phyloP scores from a whole-genome alignment of 169 alveolate genomes.

The Eimeria sp. region DNA sequence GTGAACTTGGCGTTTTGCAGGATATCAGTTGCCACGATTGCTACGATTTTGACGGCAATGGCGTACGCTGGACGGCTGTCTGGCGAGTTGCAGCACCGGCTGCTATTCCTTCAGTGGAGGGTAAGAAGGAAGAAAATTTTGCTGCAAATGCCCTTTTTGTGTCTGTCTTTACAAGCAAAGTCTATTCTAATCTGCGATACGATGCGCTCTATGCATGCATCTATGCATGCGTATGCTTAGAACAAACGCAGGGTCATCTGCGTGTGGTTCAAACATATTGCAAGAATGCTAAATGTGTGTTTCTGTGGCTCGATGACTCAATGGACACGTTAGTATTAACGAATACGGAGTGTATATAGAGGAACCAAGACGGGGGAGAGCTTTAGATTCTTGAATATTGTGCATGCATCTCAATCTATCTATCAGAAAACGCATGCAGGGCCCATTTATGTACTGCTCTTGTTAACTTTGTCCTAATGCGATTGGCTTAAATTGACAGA shows the following conservation, averaged over 20 bases:
- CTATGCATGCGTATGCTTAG: not conserved
- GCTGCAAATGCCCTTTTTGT: not conserved
- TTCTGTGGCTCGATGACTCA: not conserved
- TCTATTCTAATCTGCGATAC: not conserved
- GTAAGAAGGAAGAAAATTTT: not conserved
- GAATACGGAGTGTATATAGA: not conserved
- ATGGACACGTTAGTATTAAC: not conserved
- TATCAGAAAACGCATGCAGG: not conserved
- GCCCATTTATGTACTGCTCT: not conserved
- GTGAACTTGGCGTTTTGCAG: not conserved
- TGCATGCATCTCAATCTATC: not conserved
- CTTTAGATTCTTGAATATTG: not conserved
- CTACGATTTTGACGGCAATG: slow-evolving; percentile 26
- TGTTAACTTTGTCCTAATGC: not conserved
- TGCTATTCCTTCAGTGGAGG: slow-evolving; percentile 76
- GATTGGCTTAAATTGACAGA: not conserved
- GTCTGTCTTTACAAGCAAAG: not conserved
- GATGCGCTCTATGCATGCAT: not conserved
- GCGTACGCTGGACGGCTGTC: slow-evolving; percentile 70
- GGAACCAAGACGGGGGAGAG: not conserved
- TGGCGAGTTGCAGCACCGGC: slow-evolving; percentile 75
- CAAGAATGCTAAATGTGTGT: not conserved
- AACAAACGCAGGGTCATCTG: too few relatives aligned
- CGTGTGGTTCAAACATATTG: not conserved
- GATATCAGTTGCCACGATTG: slow-evolving; percentile 19